Base-by-base conservation (phyloP, 768 basidiomycete genomes). In the Cystofilobasidium macerans region DNA sequence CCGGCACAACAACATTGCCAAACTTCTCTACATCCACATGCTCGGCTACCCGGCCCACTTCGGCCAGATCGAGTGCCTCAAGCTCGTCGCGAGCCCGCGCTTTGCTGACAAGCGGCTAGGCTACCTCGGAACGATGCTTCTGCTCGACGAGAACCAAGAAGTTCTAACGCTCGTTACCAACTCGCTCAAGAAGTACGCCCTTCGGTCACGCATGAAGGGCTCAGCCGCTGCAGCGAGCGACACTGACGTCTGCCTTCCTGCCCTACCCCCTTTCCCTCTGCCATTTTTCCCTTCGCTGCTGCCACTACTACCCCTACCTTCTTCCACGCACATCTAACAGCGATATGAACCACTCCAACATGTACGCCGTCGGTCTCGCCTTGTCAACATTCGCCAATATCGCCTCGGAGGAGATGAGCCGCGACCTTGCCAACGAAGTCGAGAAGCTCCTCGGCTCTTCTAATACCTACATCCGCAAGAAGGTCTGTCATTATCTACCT, bases 301-400 rank as follows among this genome's bases (percentile, higher is more conserved):
- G n/a, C n/a, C n/a, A n/a, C n/a, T n/a, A n/a, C n/a, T n/a, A n/a
- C n/a, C n/a, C n/a, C 33, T n/a, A 26, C 24, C 47, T 32, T 45
- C 45, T 24, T 61, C 26, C 43, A 43, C 26, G 32, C 32, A 22
- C 33, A 18, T 3, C 22, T 38, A 1, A 24, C 71, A 99, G 94
- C 78, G 95, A 99, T 78, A 89, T 99, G 90, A 98, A 98, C 77
- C 93, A 97, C 76, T 86, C 93, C 1, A 97, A 97, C 77, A 95
- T 95, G 89, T 98, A 97, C 76, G 89, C 88, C 4, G 95, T 98
- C 30, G 95, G 95, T 8, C 82, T 99, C 64, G 94, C 92, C 2
- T 83, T 99, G 40, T 97, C 92, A 73, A 98, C 95, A 0, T 98
- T 99, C 74, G 95, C 94, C 66, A 97, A 98, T 74, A 98, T 98